Evolutionary conservation across 2,329 filamentous ascomycete genomes (phyloP), one percentile per base, ranked within the genome.

Genomic region (Venturia carpophila): DNA sequence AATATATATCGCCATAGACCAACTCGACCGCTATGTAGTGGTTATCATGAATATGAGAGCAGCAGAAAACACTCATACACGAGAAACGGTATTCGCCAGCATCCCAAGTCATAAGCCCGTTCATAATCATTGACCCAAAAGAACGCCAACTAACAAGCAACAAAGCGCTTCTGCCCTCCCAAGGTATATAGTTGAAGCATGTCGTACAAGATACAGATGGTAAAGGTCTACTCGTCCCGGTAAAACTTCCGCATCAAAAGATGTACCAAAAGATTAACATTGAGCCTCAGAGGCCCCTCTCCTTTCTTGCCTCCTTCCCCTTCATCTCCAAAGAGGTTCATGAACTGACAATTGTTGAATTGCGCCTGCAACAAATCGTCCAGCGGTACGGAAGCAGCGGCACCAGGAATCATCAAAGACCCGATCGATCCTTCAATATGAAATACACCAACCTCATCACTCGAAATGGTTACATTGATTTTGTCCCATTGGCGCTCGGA

Each of bases 191-290:
- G 24, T 13, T 27, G n/a, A 52, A 11, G 6, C 47, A 27, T 17
- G 11, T 27, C 47, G n/a, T 52, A 39, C 30, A 43, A 60, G n/a
- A 43, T 60, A 39, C 24, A 27, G 21, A 39, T 7, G 21, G 30
- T 2, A 39, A n/a, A 30, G 24, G 27, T 3, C 56, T 72, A 70
- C 66, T 71, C 71, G 66, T 81, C 79, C 67, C 78, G 72, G 69
- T 99, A 99, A 77, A 99, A 99, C 83, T 99, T 99, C 84, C 95
- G 96, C 82, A 97, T 97, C 70, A 99, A 84, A 76, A 97, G 81
- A 82, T 99, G 94, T 81, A 99, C 82, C 78, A 99, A 86, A 73
- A 99, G 77, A 79, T 99, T 99, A 72, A 99, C 94, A 76, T 97
- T 97, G 73, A 99, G 84, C 77, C 89, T 88, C 73, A 97, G 82